phyloP scores from a whole-genome alignment of 805 yeast species.

The Ogataea paradorogensis region DNA sequence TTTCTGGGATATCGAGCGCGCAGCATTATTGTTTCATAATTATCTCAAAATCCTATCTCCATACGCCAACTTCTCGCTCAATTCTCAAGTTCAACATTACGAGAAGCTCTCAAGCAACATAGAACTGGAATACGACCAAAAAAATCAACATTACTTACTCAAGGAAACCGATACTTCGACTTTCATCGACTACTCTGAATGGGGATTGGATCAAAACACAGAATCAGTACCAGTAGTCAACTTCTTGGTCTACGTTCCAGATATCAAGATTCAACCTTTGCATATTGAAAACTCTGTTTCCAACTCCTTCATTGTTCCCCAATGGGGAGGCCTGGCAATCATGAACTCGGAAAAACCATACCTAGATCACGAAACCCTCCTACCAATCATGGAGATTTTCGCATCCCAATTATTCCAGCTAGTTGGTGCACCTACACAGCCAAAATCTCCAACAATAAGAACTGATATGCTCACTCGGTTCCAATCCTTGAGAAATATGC shows the following conservation, averaged over 20 bases:
- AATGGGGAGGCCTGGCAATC: conserved; percentile 81
- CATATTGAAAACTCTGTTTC: conserved; percentile 43
- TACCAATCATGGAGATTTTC: conserved; percentile 63
- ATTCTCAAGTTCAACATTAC: conserved; percentile 74
- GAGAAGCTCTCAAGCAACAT: conserved; percentile 38
- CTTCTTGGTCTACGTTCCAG: conserved; percentile 67
- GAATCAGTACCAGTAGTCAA: conserved; percentile 65
- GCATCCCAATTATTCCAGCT: conserved; percentile 71
- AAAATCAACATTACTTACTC: conserved; percentile 33
- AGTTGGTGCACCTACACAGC: conserved; percentile 61
- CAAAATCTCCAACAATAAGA: conserved; percentile 59
- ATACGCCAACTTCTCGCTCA: conserved; percentile 69
- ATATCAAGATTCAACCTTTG: conserved; percentile 45
- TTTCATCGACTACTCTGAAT: conserved; percentile 79
- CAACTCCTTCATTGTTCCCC: conserved; percentile 75
- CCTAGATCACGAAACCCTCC: conserved; percentile 44
- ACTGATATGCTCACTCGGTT: conserved; percentile 65
- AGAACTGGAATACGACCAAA: conserved; percentile 27
- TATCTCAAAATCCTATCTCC: conserved; percentile 50
- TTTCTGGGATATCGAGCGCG: conserved; percentile 68
- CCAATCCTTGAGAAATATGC: conserved; percentile 55
- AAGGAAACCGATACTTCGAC: conserved; percentile 61
- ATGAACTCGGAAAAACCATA: conserved; percentile 35
- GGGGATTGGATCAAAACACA: conserved; percentile 55
- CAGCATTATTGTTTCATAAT: conserved; percentile 52